These are phyloP conservation scores for Malus hybrid DNA, from an alignment of 331 rosid genomes.

Conservation along the genomic window DNA sequence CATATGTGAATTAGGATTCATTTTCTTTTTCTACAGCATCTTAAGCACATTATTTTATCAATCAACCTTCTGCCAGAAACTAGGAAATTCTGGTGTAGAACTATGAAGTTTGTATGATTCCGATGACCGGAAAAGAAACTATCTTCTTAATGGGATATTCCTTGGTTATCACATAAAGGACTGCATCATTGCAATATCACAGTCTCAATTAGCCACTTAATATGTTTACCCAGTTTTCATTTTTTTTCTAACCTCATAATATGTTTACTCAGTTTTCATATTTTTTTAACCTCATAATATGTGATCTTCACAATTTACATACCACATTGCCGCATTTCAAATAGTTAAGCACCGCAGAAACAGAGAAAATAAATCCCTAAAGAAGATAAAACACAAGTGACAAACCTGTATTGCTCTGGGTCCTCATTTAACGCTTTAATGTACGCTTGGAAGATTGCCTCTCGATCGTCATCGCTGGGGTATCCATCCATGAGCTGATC, in stretches of 20 bases:
- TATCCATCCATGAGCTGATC: constrained; percentile 96
- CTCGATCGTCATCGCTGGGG: constrained; percentile 76
- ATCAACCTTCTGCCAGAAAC: background rate
- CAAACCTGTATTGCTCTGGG: constrained; percentile 76
- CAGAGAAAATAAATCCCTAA: background rate
- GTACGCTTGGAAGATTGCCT: constrained; percentile 79
- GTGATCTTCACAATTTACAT: background rate
- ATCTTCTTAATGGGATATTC: background rate
- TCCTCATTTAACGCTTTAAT: constrained; percentile 78
- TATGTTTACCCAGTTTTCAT: background rate
- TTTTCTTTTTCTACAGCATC: background rate
- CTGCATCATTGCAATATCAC: background rate
- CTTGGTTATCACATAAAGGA: background rate
- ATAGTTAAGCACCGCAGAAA: background rate
- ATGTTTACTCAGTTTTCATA: background rate
- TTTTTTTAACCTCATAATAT: background rate
- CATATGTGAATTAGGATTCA: background rate
- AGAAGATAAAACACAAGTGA: constrained; percentile 3
- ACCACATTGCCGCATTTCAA: background rate
- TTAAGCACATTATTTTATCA: background rate
- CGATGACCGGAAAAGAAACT: background rate
- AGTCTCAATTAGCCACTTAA: background rate
- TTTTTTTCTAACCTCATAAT: background rate
- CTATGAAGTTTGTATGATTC: background rate
- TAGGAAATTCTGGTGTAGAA: background rate